Evolutionary conservation across 352 stramenopile genomes (phyloP), one percentile per base, ranked within the genome.

Genomic region (Phytophthora brassicae): DNA sequence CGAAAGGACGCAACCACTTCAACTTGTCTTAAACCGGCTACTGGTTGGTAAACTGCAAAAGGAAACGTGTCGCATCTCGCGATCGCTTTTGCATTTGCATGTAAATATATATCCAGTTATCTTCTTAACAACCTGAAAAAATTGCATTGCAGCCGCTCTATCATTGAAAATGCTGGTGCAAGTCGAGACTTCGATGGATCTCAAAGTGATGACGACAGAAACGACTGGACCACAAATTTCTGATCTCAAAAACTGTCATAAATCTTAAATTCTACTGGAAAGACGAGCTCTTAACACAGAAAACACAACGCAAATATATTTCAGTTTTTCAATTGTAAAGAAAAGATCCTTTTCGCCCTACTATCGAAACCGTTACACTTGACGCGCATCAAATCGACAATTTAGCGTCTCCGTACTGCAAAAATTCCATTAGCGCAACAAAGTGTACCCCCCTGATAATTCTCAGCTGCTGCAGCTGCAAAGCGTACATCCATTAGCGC

Each of bases 1-100:
- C 52, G 58, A 72, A 68, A 68, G 52, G 52, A 44, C 64, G 35
- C 38, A 23, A 60, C 38, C 65, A 56, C 65, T 69, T 66, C 60
- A 69, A 69, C 65, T 62, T 72, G 58, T 44, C n/a, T n/a, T 17
- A 44, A 44, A 44, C 38, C 38, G 38, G 38, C 38, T 44, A 22
- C 12, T 11, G 7, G 11, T 8, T 22, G 19, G 19, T 19, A 31
- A 17, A 31, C 29, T 24, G 29, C 35, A 16, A 61, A 41, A 44
- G 48, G 57, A 62, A 68, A 68, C 50, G 42, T 70, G 61, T 70
- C 62, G 41, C 66, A 67, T 16, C 38, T 44, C 19, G n/a, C 36
- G n/a, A 6, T 43, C 36, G n/a, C n/a, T n/a, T n/a, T n/a, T n/a
- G n/a, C n/a, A n/a, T n/a, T 0, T 43, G 5, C 36, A 12, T 23